These are phyloP conservation scores for Monosporozyma siamensis DNA, from an alignment of 805 yeast genomes.

Conservation along the genomic window DNA sequence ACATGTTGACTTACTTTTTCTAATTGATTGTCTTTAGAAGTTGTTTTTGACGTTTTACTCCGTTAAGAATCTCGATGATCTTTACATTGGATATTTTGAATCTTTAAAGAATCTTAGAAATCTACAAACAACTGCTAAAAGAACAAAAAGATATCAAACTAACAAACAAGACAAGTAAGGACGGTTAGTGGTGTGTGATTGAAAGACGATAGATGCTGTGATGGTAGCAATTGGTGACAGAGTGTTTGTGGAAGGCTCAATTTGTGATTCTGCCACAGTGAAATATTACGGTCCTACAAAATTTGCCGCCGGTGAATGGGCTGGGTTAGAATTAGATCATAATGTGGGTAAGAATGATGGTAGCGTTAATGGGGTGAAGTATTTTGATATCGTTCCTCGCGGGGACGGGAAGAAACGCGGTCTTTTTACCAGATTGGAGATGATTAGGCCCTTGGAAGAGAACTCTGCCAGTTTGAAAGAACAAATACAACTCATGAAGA, in stretches of 20 bases:
- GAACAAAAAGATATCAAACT: too few relatives aligned
- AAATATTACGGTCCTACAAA: conserved; percentile 44
- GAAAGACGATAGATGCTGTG: too few relatives aligned
- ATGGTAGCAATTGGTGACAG: conserved; percentile 19
- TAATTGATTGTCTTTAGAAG: not conserved
- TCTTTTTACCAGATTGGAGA: conserved; percentile 4
- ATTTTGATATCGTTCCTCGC: conserved; percentile 41
- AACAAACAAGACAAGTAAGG: not conserved
- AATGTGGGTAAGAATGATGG: conserved; percentile 82
- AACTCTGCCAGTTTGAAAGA: not conserved
- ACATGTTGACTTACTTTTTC: conserved; percentile 1
- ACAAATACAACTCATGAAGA: not conserved
- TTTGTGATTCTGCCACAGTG: conserved; percentile 34
- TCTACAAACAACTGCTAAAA: too few relatives aligned
- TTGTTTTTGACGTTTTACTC: not conserved
- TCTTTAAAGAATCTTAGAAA: too few relatives aligned
- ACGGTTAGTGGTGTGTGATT: too few relatives aligned
- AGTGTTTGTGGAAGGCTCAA: conserved; percentile 33
- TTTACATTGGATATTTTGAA: too few relatives aligned
- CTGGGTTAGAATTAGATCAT: conserved; percentile 70
- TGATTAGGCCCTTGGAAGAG: conserved; percentile 3
- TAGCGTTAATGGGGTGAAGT: conserved; percentile 44
- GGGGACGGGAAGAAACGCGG: conserved; percentile 2
- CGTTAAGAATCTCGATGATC: too few relatives aligned
- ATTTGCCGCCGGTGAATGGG: conserved; percentile 64